Conservation (phyloP, 202 grass and related monocot species). For the Carex arenaria region DNA sequence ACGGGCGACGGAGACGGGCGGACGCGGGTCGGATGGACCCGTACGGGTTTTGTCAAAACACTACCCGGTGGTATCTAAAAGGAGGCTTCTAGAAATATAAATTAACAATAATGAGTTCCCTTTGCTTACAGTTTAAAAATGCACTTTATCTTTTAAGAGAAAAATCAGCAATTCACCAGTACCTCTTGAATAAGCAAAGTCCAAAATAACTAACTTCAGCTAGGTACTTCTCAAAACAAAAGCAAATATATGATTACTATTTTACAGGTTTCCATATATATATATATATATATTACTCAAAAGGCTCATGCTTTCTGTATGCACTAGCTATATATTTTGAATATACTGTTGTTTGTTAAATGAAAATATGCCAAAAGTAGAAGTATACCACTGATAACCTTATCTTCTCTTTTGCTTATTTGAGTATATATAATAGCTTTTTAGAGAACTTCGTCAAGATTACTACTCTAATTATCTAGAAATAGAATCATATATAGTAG, state of each 20-base stretch:
- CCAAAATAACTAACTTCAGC: background rate
- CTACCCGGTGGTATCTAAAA: background rate
- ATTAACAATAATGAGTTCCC: background rate
- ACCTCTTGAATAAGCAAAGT: background rate
- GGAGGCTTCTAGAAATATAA: background rate
- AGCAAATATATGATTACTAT: background rate
- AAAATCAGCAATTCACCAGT: constrained; percentile 1
- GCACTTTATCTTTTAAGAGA: constrained; percentile 1
- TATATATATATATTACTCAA: background rate
- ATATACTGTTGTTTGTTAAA: background rate
- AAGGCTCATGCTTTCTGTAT: constrained; percentile 7
- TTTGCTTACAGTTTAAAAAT: constrained; percentile 1
- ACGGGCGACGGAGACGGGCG: no score
- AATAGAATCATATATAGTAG: background rate
- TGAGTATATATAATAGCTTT: background rate
- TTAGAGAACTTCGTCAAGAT: background rate
- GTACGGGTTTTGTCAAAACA: no score
- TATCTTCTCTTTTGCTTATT: background rate
- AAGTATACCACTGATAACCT: background rate
- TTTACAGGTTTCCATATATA: background rate
- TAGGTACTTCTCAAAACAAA: background rate
- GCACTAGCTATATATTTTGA: background rate
- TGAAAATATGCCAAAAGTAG: background rate
- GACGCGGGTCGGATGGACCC: no score
- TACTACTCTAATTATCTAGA: background rate